Base-by-base conservation (phyloP, 2,329 filamentous ascomycete species). In the Hypoxylon sp. region DNA sequence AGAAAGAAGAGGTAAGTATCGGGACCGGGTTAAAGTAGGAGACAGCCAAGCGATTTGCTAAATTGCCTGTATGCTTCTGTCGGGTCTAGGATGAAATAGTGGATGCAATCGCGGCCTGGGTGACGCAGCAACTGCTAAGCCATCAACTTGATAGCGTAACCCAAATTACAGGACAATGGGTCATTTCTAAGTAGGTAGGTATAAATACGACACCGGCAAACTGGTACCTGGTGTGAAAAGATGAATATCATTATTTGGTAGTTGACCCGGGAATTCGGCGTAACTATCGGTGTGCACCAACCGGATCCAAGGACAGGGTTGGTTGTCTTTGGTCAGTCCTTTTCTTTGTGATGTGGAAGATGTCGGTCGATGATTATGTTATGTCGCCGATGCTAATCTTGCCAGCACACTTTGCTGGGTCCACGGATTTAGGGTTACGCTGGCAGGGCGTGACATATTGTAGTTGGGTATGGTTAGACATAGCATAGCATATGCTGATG, bases 211-310 rank as follows among this genome's bases (percentile, higher is more conserved):
- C 10, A 26, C 24, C 7, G 24, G 24, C n/a, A n/a, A n/a, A n/a
- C 17, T 28, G 17, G 11, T 10, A 26, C 11, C 22, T 26, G 24
- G 30, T 17, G 48, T 47, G 34, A 63, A 51, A n/a, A 53, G 39
- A 51, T 43, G 56, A 19, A 20, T 4, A 41, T 41, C 6, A 8
- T 19, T 19, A 11, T 34, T 34, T 34, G 4, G 8, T 15, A 15
- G 11, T 34, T 3, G 8, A 61, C 55, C 62, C 62, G 63, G 62
- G 17, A 64, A 59, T 56, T 51, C 59, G 59, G 65, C 65, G 58
- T 57, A 68, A 66, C 49, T 64, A 66, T 68, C 65, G 63, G 62
- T 68, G 63, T 68, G 59, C 47, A 56, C 39, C 32, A 59, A 53
- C 47, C 24, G 30, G 34, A 24, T 50, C 51, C 47, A 60, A 17